Base-by-base conservation (phyloP, 2,329 filamentous ascomycete species). In the Nigrograna mackinnonii region DNA sequence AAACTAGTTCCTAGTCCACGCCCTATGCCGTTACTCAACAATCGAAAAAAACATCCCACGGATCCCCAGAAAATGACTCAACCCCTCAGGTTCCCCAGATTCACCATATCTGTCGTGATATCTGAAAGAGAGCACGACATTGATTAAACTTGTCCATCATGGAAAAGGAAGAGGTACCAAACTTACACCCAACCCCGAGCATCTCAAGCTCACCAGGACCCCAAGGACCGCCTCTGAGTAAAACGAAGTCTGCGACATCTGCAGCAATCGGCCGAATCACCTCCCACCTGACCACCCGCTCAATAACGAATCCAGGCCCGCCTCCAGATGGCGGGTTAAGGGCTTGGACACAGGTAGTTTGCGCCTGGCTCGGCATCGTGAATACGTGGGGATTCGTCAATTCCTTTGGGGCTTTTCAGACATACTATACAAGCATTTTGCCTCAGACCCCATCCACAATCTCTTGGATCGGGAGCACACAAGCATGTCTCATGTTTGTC, bases 401-500 rank as follows among this genome's bases (percentile, higher is more conserved):
- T 36, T 59, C 61, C 2, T 78, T 73, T 40, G 74, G 74, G 7
- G 67, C 67, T 3, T 76, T 74, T 44, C 73, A 77, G 46, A 67
- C 72, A 3, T 77, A 77, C 54, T 79, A 78, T 45, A 58, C 60
- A 2, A 55, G 47, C 3, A 61, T 71, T 1, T 45, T 65, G 4
- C 52, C 55, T 1, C 50, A 64, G 14, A 37, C 62, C 1, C 50
- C 64, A 6, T 77, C 75, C 1, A 70, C 69, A 1, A 77, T 80
- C 32, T 74, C 75, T 4, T 80, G 77, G 76, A 76, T 80, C 20
- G 77, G 77, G 4, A 72, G 71, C 0, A 58, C 77, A 0, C 75
- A 79, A 53, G 70, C 71, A 5, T 78, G 67, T 43, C 50, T 79
- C 2, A 58, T 77, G 0, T 71, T 78, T 37, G 53, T 72, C 20